These are phyloP conservation scores for Rhodotorula taiwanensis DNA, from an alignment of 768 basidiomycete genomes.

Conservation along the genomic window DNA sequence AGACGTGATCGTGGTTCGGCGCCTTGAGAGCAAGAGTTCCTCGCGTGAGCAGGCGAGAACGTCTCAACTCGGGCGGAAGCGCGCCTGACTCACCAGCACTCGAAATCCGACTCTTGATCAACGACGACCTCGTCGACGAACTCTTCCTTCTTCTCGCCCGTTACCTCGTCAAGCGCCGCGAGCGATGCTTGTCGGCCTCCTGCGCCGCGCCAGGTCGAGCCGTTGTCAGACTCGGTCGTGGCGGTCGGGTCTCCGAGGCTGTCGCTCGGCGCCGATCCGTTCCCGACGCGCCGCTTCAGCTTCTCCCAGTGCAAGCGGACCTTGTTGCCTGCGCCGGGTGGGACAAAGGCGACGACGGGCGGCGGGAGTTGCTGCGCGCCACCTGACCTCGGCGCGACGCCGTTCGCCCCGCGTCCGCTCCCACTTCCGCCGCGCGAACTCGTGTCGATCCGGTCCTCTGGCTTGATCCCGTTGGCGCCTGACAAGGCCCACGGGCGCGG, in stretches of 20 bases:
- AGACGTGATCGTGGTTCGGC: slow-evolving; percentile 51
- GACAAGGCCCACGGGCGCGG: no score
- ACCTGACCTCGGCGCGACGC: no score
- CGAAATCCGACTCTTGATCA: slow-evolving; percentile 52
- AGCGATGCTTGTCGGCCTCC: slow-evolving; percentile 35
- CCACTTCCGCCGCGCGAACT: no score
- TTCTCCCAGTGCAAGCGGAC: slow-evolving; percentile 50
- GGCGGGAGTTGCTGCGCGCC: no score
- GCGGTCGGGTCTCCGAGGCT: slow-evolving; percentile 33
- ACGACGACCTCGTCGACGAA: slow-evolving; percentile 63
- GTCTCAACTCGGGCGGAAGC: no score
- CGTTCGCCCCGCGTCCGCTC: no score
- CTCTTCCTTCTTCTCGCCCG: slow-evolving; percentile 10
- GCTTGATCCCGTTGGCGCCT: no score
- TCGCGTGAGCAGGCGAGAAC: no score
- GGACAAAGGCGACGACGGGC: slow-evolving; percentile 30
- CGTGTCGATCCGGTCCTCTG: no score
- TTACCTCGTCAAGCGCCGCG: slow-evolving; percentile 41
- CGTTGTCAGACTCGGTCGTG: slow-evolving; percentile 21
- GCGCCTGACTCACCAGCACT: slow-evolving; percentile 42
- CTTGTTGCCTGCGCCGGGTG: slow-evolving; percentile 22
- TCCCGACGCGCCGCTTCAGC: slow-evolving; percentile 55
- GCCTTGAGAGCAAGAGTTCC: no score
- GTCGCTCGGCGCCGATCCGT: slow-evolving; percentile 51
- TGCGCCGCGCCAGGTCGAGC: slow-evolving; percentile 29